Conservation (phyloP, 495 filamentous ascomycete species). For the Parathielavia hyrcaniae region DNA sequence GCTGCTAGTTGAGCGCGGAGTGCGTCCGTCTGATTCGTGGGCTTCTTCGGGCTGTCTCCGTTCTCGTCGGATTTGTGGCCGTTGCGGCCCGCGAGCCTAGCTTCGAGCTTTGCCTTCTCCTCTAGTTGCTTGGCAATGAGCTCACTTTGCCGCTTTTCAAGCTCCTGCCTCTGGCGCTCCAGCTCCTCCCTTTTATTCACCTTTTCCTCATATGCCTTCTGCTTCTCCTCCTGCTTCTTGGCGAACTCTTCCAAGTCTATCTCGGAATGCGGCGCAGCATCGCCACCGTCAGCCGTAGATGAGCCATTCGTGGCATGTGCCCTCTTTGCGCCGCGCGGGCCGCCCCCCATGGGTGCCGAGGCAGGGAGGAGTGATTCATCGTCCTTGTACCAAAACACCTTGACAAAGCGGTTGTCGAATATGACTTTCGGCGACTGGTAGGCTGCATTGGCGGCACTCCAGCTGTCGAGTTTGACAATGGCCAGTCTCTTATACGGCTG, state of each 20-base stretch:
- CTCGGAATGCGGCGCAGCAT: conserved; percentile 36
- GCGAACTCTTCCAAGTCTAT: conserved; percentile 76
- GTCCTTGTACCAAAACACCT: conserved; percentile 89
- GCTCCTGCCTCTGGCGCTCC: conserved; percentile 60
- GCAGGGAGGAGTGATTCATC: conserved; percentile 33
- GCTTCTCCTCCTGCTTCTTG: conserved; percentile 69
- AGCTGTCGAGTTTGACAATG: conserved; percentile 70
- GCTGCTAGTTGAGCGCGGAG: conserved; percentile 74
- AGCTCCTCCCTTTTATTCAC: conserved; percentile 65
- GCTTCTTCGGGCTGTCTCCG: conserved; percentile 23
- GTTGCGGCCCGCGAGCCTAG: conserved; percentile 42
- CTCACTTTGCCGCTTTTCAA: conserved; percentile 72
- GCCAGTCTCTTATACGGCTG: conserved; percentile 72
- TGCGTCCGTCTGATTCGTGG: conserved; percentile 42
- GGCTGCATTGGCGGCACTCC: conserved; percentile 68
- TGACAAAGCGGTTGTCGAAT: conserved; percentile 96
- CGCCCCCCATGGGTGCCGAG: conserved; percentile 16
- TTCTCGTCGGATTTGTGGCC: conserved; percentile 33
- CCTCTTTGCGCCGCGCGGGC: conserved; percentile 23
- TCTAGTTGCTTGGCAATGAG: conserved; percentile 67
- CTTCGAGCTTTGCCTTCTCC: conserved; percentile 63
- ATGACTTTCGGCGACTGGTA: conserved; percentile 90
- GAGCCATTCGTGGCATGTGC: conserved; percentile 16
- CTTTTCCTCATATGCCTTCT: conserved; percentile 73
- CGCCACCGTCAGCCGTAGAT: conserved; percentile 18